A percentile compares a stretch with the other conserved stretches of the same genome.
phyloP scores from a whole-genome alignment of 2,329 filamentous ascomycete genomes.

The Fusarium xylarioides region DNA sequence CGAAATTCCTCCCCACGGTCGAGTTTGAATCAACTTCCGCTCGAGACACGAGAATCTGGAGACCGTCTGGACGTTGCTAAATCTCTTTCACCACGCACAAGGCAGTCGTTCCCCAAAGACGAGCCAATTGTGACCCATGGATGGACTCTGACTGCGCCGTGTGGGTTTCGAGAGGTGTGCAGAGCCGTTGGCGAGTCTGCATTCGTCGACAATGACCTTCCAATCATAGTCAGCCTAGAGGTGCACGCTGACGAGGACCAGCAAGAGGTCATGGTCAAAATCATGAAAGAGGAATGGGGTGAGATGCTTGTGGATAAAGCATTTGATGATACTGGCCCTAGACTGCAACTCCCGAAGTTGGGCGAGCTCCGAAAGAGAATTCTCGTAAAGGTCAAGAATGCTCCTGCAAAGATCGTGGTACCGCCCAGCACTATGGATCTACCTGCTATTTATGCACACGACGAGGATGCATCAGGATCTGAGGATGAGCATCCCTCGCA shows the following conservation, averaged over 20 bases:
- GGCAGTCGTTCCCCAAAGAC: slow-evolving; percentile 49
- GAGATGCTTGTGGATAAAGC: slow-evolving; percentile 73
- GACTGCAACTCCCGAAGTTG: slow-evolving; percentile 71
- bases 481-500: slow-evolving; percentile 53
- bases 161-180: slow-evolving; percentile 88
- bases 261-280: slow-evolving; percentile 90
- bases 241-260: slow-evolving; percentile 85
- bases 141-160: slow-evolving; percentile 85
- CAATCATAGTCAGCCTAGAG: slow-evolving; percentile 91
- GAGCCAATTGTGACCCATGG: slow-evolving; percentile 86
- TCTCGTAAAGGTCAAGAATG: slow-evolving; percentile 80
- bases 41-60: slow-evolving; percentile 46
- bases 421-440: slow-evolving; percentile 47
- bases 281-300: slow-evolving; percentile 91
- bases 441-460: slow-evolving; percentile 40
- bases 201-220: slow-evolving; percentile 78
- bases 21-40: slow-evolving; percentile 40
- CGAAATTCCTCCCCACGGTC: slow-evolving; percentile 45
- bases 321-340: slow-evolving; percentile 61
- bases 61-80: slow-evolving; percentile 48
- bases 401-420: slow-evolving; percentile 49
- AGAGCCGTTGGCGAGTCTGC: slow-evolving; percentile 80
- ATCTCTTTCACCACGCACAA: slow-evolving; percentile 36
- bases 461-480: slow-evolving; percentile 54
- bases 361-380: slow-evolving; percentile 82